A percentile compares a stretch with the other conserved stretches of the same genome.
These are phyloP conservation scores for Aechmea fasciata DNA, from an alignment of 176 grass and related monocot genomes.

Conservation along the genomic window DNA sequence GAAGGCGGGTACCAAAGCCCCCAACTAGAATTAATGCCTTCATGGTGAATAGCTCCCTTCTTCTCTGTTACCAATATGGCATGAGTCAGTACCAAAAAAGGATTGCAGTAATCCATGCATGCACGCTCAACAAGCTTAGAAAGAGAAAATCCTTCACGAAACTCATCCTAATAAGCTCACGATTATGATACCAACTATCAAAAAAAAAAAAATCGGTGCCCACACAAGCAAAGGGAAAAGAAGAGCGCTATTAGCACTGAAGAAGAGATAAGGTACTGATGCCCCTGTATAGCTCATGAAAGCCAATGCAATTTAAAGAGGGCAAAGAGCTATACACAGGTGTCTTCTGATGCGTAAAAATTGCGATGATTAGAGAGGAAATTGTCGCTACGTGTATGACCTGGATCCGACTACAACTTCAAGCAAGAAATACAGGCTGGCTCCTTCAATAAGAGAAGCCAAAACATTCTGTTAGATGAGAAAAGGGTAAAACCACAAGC, in stretches of 20 bases:
- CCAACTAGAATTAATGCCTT: conserved; percentile 93
- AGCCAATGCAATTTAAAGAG: conserved; percentile 14
- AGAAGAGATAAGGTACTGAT: conserved; percentile 12
- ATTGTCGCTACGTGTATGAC: background rate
- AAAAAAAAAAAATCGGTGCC: background rate
- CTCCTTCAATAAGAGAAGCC: conserved; percentile 1
- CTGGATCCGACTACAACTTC: background rate
- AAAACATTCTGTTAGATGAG: background rate
- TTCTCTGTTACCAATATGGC: background rate
- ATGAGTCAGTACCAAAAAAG: conserved; percentile 7
- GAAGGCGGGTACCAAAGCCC: conserved; percentile 84
- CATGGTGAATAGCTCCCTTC: conserved; percentile 29
- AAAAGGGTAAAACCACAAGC: background rate
- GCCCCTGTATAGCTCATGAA: conserved; percentile 14
- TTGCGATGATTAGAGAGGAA: background rate
- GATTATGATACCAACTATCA: background rate
- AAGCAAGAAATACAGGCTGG: conserved; percentile 2
- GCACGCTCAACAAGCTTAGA: background rate
- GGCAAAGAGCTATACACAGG: background rate
- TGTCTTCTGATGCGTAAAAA: background rate
- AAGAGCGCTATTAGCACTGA: conserved; percentile 6
- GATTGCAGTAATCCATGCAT: background rate
- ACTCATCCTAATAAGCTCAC: background rate
- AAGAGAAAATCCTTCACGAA: background rate
- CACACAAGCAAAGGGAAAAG: background rate